A percentile compares a stretch with the other conserved stretches of the same genome.
Conservation (phyloP, 83 land plant species). For the Picea engelmannii region DNA sequence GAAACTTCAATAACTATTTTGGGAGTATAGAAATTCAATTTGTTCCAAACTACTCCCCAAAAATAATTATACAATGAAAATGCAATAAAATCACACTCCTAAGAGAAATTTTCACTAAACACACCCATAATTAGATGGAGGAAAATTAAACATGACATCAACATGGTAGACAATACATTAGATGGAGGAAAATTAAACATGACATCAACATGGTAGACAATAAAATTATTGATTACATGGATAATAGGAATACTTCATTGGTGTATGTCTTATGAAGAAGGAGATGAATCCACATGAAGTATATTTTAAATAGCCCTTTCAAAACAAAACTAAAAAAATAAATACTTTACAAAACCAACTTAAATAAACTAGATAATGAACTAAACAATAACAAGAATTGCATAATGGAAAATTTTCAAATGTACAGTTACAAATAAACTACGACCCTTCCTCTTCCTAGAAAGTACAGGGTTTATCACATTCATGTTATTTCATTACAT, state of each 20-base stretch:
- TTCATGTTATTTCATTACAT: neutral
- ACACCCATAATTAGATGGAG: neutral
- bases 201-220: neutral
- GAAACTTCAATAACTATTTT: too few relatives aligned
- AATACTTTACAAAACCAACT: neutral
- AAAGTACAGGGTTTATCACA: neutral
- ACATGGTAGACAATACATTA: too few relatives aligned
- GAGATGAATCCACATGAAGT: too few relatives aligned
- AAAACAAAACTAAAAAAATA: neutral
- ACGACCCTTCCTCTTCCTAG: neutral
- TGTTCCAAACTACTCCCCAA: too few relatives aligned
- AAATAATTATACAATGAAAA: too few relatives aligned
- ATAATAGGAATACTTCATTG: neutral
- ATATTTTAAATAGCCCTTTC: neutral
- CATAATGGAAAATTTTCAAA: neutral
- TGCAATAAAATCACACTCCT: too few relatives aligned
- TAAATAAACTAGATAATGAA: neutral
- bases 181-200: neutral
- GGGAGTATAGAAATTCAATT: too few relatives aligned
- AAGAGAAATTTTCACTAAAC: too few relatives aligned
- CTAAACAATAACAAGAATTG: neutral
- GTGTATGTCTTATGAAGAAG: too few relatives aligned
- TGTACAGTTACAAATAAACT: neutral
- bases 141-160: too few relatives aligned
- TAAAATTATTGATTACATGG: neutral